A percentile compares a stretch with the other conserved stretches of the same genome.
Evolutionary conservation across 2,329 filamentous ascomycete genomes (phyloP).

Genomic region (Monilinia vaccinii-corymbosi): DNA sequence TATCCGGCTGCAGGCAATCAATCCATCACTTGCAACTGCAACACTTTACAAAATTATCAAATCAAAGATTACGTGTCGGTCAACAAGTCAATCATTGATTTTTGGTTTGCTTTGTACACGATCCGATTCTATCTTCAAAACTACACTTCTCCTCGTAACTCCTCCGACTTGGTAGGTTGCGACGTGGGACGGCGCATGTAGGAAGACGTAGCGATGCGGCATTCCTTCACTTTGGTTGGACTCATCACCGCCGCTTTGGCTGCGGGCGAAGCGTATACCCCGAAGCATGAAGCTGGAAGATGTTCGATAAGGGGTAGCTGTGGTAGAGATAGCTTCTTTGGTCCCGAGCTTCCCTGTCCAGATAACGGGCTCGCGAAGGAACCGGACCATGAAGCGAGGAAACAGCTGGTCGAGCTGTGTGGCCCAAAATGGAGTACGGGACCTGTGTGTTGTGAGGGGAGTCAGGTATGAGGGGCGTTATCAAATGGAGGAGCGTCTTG

Average conservation of each 20-base stretch:
- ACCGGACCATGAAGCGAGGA: slow-evolving; percentile 61
- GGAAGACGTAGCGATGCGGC: slow-evolving; percentile 13
- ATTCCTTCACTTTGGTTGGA: slow-evolving; percentile 16
- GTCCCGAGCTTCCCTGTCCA: slow-evolving; percentile 80
- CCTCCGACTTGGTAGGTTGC: neutral
- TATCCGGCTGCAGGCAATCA: too few relatives aligned
- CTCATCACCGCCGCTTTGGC: slow-evolving; percentile 17
- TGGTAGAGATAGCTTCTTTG: slow-evolving; percentile 83
- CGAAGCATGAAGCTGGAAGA: slow-evolving; percentile 73
- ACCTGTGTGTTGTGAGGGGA: slow-evolving; percentile 73
- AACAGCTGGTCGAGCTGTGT: slow-evolving; percentile 76
- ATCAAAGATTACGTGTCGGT: neutral
- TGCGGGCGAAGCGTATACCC: slow-evolving; percentile 28
- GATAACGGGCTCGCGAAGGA: slow-evolving; percentile 78
- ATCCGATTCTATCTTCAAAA: neutral
- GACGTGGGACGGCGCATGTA: slow-evolving; percentile 15
- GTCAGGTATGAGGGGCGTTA: slow-evolving; percentile 49
- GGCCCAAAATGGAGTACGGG: slow-evolving; percentile 78
- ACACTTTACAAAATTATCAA: neutral
- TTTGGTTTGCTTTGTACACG: neutral
- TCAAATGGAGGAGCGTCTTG: neutral
- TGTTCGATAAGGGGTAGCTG: slow-evolving; percentile 90
- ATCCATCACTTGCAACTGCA: neutral
- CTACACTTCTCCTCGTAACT: neutral
- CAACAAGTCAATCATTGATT: neutral